These are phyloP conservation scores for Kwoniella dejecticola DNA, from an alignment of 768 basidiomycete species.

Conservation along the genomic window DNA sequence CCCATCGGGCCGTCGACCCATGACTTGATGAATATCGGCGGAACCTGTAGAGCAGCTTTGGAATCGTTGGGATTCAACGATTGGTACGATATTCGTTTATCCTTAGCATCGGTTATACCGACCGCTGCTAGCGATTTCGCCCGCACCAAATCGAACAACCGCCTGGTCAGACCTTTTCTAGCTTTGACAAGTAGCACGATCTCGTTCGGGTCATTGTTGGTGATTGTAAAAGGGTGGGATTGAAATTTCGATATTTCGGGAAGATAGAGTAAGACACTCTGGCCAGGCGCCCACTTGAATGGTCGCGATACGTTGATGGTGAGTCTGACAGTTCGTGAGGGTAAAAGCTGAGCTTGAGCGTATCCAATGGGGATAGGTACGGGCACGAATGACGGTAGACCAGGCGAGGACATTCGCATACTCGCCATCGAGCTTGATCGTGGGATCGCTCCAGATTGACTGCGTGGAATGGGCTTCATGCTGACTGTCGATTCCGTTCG, in stretches of 20 bases:
- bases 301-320: constrained; percentile 64
- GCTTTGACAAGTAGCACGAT: constrained; percentile 71
- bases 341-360: constrained; percentile 68
- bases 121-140: constrained; percentile 33
- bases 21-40: constrained; percentile 61
- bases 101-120: constrained; percentile 19
- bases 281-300: constrained; percentile 73
- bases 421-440: constrained; percentile 3
- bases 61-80: constrained; percentile 13
- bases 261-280: constrained; percentile 71
- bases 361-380: constrained; percentile 67
- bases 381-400: constrained; percentile 35
- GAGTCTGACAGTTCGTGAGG: constrained; percentile 71
- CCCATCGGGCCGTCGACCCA: constrained; percentile 73
- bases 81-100: constrained; percentile 27
- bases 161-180: constrained; percentile 69
- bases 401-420: constrained; percentile 1
- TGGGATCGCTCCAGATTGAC: not conserved
- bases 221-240: constrained; percentile 74
- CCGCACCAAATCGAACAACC: constrained; percentile 65
- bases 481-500: constrained; percentile 5
- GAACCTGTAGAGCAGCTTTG: constrained; percentile 13
- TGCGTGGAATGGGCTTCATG: constrained; percentile 14
- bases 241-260: constrained; percentile 67
- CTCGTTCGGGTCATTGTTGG: constrained; percentile 62